A percentile compares a stretch with the other conserved stretches of the same genome.
phyloP scores from a whole-genome alignment of 495 filamentous ascomycete genomes.

The Aspergillus coremiiformis region DNA sequence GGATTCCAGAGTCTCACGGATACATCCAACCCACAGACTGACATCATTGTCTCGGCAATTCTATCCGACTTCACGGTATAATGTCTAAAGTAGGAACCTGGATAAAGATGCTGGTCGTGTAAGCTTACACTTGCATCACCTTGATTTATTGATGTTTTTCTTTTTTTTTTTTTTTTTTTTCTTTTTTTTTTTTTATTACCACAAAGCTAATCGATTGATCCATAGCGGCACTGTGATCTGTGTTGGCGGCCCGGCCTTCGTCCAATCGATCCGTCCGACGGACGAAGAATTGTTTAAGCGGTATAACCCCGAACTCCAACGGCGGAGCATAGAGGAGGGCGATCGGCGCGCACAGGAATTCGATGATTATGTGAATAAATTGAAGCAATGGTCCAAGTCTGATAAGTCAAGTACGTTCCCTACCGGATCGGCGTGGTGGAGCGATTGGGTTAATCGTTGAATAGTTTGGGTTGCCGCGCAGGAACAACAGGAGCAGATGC shows the following conservation, averaged over 20 bases:
- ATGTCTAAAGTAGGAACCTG: conserved; percentile 48
- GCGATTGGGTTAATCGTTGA: not conserved
- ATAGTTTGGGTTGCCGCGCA: conserved; percentile 70
- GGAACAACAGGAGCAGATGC: conserved; percentile 50
- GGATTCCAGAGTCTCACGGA: not conserved
- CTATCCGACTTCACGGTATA: conserved; percentile 9
- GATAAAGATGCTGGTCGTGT: conserved; percentile 50
- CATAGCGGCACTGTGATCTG: conserved; percentile 58
- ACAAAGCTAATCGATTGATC: not conserved
- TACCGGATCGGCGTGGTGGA: not conserved
- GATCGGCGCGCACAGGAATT: conserved; percentile 72
- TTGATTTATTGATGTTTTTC: too few species aligned
- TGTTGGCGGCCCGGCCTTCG: conserved; percentile 78
- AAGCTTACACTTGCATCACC: too few species aligned
- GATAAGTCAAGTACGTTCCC: conserved; percentile 66
- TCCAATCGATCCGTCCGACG: conserved; percentile 72
- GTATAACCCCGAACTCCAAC: conserved; percentile 91
- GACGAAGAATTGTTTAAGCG: conserved; percentile 88
- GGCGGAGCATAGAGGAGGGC: conserved; percentile 67
- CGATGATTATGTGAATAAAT: conserved; percentile 70
- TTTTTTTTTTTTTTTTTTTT: too few species aligned
- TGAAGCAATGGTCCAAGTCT: conserved; percentile 86
- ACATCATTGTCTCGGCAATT: conserved; percentile 24
- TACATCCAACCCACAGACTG: not conserved
- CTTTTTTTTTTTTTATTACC: too few species aligned